phyloP scores from a whole-genome alignment of 164 flowering plant species.

The Chloranthus sessilifolius region DNA sequence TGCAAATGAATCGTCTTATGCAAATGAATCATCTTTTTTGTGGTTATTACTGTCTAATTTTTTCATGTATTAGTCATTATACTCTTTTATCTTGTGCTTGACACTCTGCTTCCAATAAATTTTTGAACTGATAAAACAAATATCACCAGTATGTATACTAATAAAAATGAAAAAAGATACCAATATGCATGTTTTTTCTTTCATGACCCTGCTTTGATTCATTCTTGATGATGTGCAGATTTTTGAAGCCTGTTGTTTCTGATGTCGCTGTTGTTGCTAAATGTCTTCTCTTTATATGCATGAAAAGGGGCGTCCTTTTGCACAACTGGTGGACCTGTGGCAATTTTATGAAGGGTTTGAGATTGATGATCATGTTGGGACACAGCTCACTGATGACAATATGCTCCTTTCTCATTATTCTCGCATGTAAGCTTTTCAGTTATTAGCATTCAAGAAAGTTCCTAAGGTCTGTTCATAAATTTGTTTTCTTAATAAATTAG shows the following conservation, averaged over 20 bases:
- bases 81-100: no score
- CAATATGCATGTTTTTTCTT: no score
- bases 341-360: constrained; percentile 95
- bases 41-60: no score
- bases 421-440: constrained; percentile 80
- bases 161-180: no score
- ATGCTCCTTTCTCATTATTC: constrained; percentile 86
- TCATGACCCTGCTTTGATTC: no score
- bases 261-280: constrained; percentile 94
- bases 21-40: no score
- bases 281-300: constrained; percentile 83
- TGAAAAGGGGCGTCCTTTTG: constrained; percentile 84
- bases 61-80: no score
- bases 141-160: no score
- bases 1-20: no score
- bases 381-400: constrained; percentile 84
- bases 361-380: constrained; percentile 84
- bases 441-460: constrained; percentile 78
- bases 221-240: constrained; percentile 35
- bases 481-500: no score
- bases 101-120: no score
- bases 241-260: constrained; percentile 75
- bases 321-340: constrained; percentile 87
- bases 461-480: constrained; percentile 62
- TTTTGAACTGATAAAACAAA: no score